Base-by-base conservation (phyloP, 2,329 filamentous ascomycete species). In the Penicillium psychrosexuale region DNA sequence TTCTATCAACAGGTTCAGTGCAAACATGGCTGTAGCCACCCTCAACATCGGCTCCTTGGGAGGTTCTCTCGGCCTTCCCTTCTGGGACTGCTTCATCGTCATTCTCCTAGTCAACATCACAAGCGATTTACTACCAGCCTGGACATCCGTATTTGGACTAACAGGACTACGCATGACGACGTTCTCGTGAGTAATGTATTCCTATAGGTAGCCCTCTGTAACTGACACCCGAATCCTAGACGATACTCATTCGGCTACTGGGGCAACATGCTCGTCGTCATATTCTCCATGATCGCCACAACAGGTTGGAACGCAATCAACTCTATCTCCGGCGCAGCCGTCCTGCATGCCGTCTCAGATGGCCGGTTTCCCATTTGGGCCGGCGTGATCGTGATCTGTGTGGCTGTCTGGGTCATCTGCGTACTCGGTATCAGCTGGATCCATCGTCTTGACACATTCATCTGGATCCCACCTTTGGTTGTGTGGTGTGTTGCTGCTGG, bases 301-400 rank as follows among this genome's bases (percentile, higher is more conserved):
- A 73, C 70, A 19, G 71, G 71, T 8, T 74, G 71, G 72, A 73
- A 72, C 38, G 70, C 69, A 15, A 73, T 74, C 46, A 74, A 74
- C 53, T 70, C 69, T 8, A 74, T 74, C 38, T 72, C 71, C 6
- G 72, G 71, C 3, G 70, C 72, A 3, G 66, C 64, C 2, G 68
- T 70, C 1, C 61, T 74, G 13, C 68, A 71, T 39, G 72, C 71
- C 1, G 52, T 73, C 7, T 74, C 70, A 2, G 59, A 73, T 43
- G 72, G 72, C n/a, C 65, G 56, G 31, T 71, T 65, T 38, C 72
- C 72, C 12, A 66, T 65, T 22, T 74, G 71, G 72, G 69, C 67
- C 1, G 72, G 72, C 8, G 71, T 72, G 2, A 69, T 74, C 36
- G 66, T 74, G 15, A 73, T 74, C 37, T 72, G 72, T 57, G 68